A percentile compares a stretch with the other conserved stretches of the same genome.
These are phyloP conservation scores for Fusarium sp. DNA, from an alignment of 2,329 filamentous ascomycete species.

Conservation along the genomic window DNA sequence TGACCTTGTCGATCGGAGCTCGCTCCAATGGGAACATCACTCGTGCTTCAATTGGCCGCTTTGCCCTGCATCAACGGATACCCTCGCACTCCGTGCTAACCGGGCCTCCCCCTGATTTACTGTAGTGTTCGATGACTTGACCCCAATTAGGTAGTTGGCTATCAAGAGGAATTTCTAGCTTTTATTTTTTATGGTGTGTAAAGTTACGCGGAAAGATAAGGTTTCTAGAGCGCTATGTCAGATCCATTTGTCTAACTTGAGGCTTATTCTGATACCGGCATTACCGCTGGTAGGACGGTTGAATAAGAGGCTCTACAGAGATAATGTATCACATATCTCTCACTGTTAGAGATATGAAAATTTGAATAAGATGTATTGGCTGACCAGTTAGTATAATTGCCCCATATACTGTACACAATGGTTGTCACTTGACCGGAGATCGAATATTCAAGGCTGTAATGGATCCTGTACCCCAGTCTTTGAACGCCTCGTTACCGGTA, in stretches of 20 bases:
- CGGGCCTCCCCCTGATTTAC: constrained; percentile 32
- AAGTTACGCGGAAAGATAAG: constrained; percentile 14
- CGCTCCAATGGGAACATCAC: constrained; percentile 35
- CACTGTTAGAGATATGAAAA: background rate
- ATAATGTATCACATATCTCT: background rate
- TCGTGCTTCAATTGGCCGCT: constrained; percentile 36
- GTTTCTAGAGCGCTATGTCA: constrained; percentile 10
- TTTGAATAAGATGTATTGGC: background rate
- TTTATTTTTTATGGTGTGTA: background rate
- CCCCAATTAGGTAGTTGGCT: constrained; percentile 27
- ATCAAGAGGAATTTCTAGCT: constrained; percentile 22
- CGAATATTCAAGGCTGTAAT: background rate
- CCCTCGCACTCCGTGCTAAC: constrained; percentile 37
- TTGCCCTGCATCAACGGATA: constrained; percentile 12
- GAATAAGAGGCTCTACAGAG: constrained; percentile 10
- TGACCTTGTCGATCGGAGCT: constrained; percentile 30
- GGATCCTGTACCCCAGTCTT: constrained; percentile 5
- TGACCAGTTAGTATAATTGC: background rate
- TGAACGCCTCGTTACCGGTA: background rate
- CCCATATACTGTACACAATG: constrained; percentile 3
- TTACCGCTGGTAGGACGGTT: constrained; percentile 4
- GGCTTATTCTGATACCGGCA: background rate
- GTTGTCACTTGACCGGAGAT: constrained; percentile 2
- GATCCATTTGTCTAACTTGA: constrained; percentile 3
- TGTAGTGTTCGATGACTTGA: background rate